Evolutionary conservation across 1,139 yeast genomes (phyloP).

Genomic region (Geotrichum candidum): DNA sequence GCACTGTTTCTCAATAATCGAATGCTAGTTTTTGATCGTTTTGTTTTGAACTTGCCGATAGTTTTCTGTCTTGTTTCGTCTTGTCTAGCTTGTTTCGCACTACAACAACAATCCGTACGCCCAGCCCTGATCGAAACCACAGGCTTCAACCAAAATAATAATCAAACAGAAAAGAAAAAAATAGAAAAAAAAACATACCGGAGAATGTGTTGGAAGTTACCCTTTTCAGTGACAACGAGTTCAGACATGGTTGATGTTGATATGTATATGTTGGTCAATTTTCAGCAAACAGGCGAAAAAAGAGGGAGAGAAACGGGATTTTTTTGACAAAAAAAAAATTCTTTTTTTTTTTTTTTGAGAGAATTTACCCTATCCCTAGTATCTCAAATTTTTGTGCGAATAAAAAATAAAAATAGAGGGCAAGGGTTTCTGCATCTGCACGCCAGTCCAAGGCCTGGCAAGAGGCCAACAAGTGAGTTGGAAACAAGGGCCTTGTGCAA

Average conservation of each 20-base stretch:
- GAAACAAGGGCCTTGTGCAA: too few species aligned
- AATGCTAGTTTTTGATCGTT: background rate
- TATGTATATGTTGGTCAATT: slow-evolving; percentile 4
- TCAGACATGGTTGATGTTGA: slow-evolving; percentile 54
- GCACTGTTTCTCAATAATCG: background rate
- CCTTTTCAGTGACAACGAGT: slow-evolving; percentile 97
- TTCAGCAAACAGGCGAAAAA: slow-evolving; percentile 7
- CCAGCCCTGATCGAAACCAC: background rate
- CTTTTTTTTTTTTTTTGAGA: background rate
- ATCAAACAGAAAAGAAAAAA: background rate
- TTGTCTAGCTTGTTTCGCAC: background rate
- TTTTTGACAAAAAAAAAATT: background rate
- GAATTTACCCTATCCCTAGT: background rate
- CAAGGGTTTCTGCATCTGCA: background rate
- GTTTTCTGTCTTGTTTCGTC: background rate
- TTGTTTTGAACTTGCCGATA: background rate
- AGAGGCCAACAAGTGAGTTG: too few species aligned
- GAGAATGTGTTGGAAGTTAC: slow-evolving; percentile 99
- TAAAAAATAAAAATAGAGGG: background rate
- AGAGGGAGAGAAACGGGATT: slow-evolving; percentile 1
- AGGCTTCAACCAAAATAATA: background rate
- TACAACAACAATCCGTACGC: background rate
- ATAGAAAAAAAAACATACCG: slow-evolving; percentile 61
- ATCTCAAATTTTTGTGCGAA: background rate
- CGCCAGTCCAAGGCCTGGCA: background rate